Base-by-base conservation (phyloP, 495 filamentous ascomycete genomes). In the Trichoderma erinaceum region DNA sequence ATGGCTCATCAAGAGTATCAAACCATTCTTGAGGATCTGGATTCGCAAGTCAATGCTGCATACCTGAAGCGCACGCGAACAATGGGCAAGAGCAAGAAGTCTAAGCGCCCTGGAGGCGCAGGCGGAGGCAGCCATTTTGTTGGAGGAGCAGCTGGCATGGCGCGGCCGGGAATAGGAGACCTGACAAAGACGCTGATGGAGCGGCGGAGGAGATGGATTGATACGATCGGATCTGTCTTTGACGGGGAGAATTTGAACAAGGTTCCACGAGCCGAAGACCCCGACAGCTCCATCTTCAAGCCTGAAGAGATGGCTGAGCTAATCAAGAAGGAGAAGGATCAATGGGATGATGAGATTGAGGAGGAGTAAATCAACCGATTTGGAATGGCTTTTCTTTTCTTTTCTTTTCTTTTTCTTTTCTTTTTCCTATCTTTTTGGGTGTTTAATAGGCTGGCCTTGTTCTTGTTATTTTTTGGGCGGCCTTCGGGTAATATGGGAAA, bases 11-110 rank as follows among this genome's bases (percentile, higher is more conserved):
- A 98, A 71, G 95, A 99, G 75, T 99, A 96, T 78, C 88, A 87
- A 72, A 97, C 93, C 70, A 99, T 99, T 73, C 88, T 94, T 68
- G 95, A 99, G 73, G 95, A 98, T 75, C 88, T 99, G 29, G 95
- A 99, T 78, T 86, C 87, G 66, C 95, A 99, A 77, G 94, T 99
- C 64, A 91, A 97, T 74, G 88, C 92, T 72, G 93, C 93, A 32
- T 99, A 97, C 73, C 87, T 96, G 46, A 98, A 98, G 82, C 90
- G 95, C 50, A 97, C 92, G n/a, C 89, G 95, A 38, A 96, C 91
- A 4, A 88, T 97, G 79, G 90, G 91, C 73, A 97, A 92, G 69
- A 92, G 87, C 64, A 98, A 97, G 80, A 97, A 97, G 79, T 85
- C 88, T n/a, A 94, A 93, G 73, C 83, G 92, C 3, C 92, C 92